Percentiles rank a stretch among this genome's conserved stretches.
Evolutionary conservation across 2,329 filamentous ascomycete species (phyloP).

Genomic region (Xylaria sp.): DNA sequence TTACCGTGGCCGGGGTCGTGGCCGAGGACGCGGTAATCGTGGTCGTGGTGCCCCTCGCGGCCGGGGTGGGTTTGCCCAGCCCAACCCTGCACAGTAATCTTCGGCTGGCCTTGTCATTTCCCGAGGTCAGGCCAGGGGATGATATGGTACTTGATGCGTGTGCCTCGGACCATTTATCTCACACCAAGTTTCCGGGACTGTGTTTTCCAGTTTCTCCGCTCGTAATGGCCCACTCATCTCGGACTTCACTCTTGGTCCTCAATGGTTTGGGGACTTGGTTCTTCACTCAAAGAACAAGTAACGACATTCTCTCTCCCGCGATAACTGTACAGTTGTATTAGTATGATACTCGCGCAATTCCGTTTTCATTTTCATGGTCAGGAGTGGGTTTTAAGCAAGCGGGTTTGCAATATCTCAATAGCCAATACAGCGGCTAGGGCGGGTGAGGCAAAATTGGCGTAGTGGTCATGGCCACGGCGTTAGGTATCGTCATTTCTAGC

Average conservation of each 20-base stretch:
- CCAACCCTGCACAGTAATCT: constrained; percentile 40
- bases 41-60: constrained; percentile 56
- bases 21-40: constrained; percentile 67
- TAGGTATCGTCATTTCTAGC: constrained; percentile 42
- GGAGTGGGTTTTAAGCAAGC: constrained; percentile 44
- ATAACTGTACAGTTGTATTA: constrained; percentile 43
- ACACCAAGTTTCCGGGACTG: neutral
- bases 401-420: constrained; percentile 42
- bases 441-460: constrained; percentile 46
- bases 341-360: constrained; percentile 42
- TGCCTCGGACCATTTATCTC: neutral
- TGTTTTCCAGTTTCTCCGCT: neutral
- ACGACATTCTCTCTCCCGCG: constrained; percentile 14
- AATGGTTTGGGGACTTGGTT: constrained; percentile 4
- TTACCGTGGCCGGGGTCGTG: constrained; percentile 82
- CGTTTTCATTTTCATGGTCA: constrained; percentile 40
- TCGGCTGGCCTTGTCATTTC: neutral
- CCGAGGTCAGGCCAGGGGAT: neutral
- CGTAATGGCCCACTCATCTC: neutral
- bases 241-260: constrained; percentile 3
- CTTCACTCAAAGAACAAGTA: constrained; percentile 3
- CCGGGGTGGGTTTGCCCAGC: constrained; percentile 45
- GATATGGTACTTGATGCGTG: neutral
- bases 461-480: constrained; percentile 44
- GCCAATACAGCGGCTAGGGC: constrained; percentile 38